Conservation (phyloP, 768 basidiomycete genomes). For the Trametes villosa region DNA sequence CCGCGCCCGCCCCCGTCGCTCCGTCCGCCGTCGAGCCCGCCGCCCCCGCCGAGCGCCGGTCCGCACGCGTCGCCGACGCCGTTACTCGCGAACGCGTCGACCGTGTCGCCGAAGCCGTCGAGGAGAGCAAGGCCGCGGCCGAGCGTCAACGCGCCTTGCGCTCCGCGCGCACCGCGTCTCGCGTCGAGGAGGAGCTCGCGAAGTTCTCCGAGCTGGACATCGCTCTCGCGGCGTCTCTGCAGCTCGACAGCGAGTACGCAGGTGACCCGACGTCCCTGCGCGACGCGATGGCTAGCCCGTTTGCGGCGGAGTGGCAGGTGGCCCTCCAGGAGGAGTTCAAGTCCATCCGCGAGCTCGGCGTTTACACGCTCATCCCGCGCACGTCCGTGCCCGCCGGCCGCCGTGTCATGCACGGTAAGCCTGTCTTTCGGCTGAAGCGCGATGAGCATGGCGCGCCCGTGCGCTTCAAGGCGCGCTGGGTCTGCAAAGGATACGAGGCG, state of each 20-base stretch:
- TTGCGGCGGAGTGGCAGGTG: slow-evolving; percentile 25
- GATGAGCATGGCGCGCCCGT: too few relatives aligned
- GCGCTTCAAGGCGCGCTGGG: too few relatives aligned
- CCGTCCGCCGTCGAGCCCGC: neutral
- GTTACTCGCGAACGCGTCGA: slow-evolving; percentile 1
- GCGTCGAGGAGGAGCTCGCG: neutral
- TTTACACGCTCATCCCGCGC: slow-evolving; percentile 29
- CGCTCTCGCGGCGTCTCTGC: slow-evolving; percentile 23
- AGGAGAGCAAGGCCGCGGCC: slow-evolving; percentile 11
- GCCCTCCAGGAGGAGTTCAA: slow-evolving; percentile 31
- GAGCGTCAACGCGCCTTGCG: slow-evolving; percentile 13
- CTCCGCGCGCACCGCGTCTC: neutral
- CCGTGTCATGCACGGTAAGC: too few relatives aligned
- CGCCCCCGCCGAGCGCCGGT: slow-evolving; percentile 10
- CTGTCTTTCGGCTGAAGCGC: too few relatives aligned
- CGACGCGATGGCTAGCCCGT: slow-evolving; percentile 27
- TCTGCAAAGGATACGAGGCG: slow-evolving; percentile 49
- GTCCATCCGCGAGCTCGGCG: slow-evolving; percentile 18
- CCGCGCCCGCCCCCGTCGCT: too few relatives aligned
- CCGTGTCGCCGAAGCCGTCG: slow-evolving; percentile 1
- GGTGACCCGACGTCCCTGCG: slow-evolving; percentile 26
- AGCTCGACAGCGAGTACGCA: slow-evolving; percentile 21
- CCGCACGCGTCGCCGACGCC: slow-evolving; percentile 10
- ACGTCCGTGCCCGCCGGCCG: slow-evolving; percentile 22
- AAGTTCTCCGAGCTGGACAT: neutral